Evolutionary conservation across 225 moss, liverwort and hornwort genomes (phyloP).

Genomic region (Thuidium tamariscinum): DNA sequence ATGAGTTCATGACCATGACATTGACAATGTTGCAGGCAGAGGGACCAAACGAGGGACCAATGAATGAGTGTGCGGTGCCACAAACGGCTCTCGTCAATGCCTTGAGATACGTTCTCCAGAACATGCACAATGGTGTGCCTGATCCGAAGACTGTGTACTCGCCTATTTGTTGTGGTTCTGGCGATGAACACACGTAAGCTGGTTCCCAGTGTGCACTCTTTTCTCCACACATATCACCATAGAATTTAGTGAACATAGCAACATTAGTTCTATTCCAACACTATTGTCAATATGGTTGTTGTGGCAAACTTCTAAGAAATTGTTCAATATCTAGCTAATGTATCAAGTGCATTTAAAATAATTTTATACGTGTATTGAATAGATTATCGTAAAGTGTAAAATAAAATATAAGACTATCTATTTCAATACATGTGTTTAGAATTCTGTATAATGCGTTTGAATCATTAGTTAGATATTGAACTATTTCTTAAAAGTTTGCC

Average conservation of each 20-base stretch:
- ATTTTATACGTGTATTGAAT: background rate
- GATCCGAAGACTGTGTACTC: background rate
- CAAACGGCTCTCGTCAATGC: conserved; percentile 1
- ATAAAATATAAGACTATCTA: background rate
- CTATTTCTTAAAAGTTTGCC: background rate
- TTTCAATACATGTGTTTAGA: background rate
- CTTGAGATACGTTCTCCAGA: background rate
- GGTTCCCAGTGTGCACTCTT: background rate
- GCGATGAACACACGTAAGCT: conserved; percentile 11
- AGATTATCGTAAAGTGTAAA: background rate
- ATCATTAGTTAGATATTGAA: background rate
- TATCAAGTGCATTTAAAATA: background rate
- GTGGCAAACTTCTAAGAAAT: background rate
- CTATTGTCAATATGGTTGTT: fast-evolving
- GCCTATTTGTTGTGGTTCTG: conserved; percentile 1
- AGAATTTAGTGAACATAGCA: background rate
- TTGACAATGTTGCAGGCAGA: conserved; percentile 7
- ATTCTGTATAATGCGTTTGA: background rate
- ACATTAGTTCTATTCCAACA: background rate
- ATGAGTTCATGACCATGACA: background rate
- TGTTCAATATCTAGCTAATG: fast-evolving
- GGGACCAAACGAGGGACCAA: conserved; percentile 8
- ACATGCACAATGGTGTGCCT: background rate
- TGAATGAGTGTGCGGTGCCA: conserved; percentile 23
- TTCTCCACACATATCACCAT: background rate